Conservation (phyloP, 345 rosid genomes). For the Salix caprea region DNA sequence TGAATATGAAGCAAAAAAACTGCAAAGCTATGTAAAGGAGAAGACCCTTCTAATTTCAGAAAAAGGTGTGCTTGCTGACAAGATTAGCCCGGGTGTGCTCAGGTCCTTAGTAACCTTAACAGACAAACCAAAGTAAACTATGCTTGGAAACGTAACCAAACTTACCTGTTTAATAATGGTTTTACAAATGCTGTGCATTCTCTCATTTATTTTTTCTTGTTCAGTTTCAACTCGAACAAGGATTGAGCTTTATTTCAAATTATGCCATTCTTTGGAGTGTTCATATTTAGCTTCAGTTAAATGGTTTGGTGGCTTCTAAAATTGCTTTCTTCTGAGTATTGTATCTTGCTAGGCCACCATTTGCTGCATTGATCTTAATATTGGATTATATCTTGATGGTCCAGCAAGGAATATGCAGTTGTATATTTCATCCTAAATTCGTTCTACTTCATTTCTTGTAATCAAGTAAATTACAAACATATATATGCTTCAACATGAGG, state of each 20-base stretch:
- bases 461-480: background rate
- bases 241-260: background rate
- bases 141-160: background rate
- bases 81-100: conserved; percentile 55
- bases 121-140: conserved; percentile 50
- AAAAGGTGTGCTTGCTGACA: conserved; percentile 72
- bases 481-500: background rate
- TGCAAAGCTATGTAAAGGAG: conserved; percentile 73
- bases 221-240: background rate
- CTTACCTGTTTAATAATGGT: background rate
- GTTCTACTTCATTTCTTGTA: background rate
- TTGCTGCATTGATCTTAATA: background rate
- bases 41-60: conserved; percentile 59
- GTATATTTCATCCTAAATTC: background rate
- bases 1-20: conserved; percentile 58
- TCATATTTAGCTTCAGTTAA: background rate
- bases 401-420: background rate
- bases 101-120: conserved; percentile 56
- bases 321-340: background rate
- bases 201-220: background rate
- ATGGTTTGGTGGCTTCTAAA: background rate
- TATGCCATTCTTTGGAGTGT: background rate
- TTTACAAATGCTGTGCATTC: background rate
- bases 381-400: background rate
- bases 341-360: background rate